Evolutionary conservation across 75 land plant genomes (phyloP), one percentile per base, ranked within the genome.

Genomic region (Cupressus sempervirens): DNA sequence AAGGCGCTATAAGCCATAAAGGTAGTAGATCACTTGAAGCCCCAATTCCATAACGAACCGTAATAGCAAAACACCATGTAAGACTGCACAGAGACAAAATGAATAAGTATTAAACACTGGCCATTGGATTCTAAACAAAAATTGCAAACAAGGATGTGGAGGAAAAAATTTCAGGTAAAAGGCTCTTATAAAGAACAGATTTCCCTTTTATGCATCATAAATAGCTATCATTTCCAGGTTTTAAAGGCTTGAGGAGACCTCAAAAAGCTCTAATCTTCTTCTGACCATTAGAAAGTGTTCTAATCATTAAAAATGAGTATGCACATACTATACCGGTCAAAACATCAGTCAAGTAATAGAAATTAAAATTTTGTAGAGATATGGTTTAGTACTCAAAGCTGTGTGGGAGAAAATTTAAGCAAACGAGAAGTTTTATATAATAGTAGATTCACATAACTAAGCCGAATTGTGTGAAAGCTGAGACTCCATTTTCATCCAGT

Each of bases 1-100:
- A 32, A 70, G 98, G 98, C 43, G 96, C 98, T 52, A 93, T 46
- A 46, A 93, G 81, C 98, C 98, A 96, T 67, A 96, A 45, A 76
- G 96, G 98, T 36, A 88, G 80, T 76, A 96, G 83, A 54, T 94
- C 98, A 81, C 80, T 93, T 13, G 95, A 85, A 30, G 91, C 94
- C 86, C 90, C 88, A 62, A 86, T 48, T 83, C 96, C 98, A 92
- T 92, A 91, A 23, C 84, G 35, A 40, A 90, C 41, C 82, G 85
- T 94, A 72, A 94, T 88, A 56, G 91, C 85, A 79, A 92, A 77
- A 86, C 84, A 96, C 62, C 67, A 85, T 56, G 95, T 90, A 26
- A 91, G 34, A 74, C 98, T 96, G 98, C 92, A 91, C 48, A 84
- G 16, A 45, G 48, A 79, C 81, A 79, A 38, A 79, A 18, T 36